These are phyloP conservation scores for Kodamaea sp. DNA, from an alignment of 1,139 yeast species.

Conservation along the genomic window DNA sequence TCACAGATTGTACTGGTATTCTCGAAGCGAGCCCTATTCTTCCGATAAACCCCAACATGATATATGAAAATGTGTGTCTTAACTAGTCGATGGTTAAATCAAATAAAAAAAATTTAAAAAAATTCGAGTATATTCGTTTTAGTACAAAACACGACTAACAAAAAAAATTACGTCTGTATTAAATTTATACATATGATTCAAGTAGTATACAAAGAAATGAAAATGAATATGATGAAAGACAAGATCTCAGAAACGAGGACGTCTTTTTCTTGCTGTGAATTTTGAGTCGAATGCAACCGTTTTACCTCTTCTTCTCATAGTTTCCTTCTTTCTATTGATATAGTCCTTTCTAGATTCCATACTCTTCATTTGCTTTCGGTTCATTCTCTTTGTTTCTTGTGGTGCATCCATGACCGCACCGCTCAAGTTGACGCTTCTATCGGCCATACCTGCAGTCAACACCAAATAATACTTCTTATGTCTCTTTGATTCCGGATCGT, in stretches of 20 bases:
- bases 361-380: conserved; percentile 51
- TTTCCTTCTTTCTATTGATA: conserved; percentile 86
- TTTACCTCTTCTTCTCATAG: conserved; percentile 89
- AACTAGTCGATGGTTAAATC: not conserved
- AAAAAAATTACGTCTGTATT: not conserved
- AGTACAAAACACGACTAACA: conserved; percentile 4
- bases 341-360: conserved; percentile 76
- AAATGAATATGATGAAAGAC: not conserved
- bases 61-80: conserved; percentile 1
- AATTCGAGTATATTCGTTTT: not conserved
- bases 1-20: conserved; percentile 12
- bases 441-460: conserved; percentile 80
- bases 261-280: conserved; percentile 91
- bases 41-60: conserved; percentile 17
- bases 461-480: conserved; percentile 89
- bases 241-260: conserved; percentile 62
- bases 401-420: conserved; percentile 79
- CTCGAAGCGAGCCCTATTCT: conserved; percentile 11
- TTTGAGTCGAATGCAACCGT: conserved; percentile 85
- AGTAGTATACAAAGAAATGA: not conserved
- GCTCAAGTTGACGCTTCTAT: conserved; percentile 62
- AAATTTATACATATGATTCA: not conserved
- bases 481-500: conserved; percentile 89
- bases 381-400: conserved; percentile 41
- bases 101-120: conserved; percentile 2